Conservation (phyloP, 2,329 filamentous ascomycete genomes). For the Alternaria infectoria region DNA sequence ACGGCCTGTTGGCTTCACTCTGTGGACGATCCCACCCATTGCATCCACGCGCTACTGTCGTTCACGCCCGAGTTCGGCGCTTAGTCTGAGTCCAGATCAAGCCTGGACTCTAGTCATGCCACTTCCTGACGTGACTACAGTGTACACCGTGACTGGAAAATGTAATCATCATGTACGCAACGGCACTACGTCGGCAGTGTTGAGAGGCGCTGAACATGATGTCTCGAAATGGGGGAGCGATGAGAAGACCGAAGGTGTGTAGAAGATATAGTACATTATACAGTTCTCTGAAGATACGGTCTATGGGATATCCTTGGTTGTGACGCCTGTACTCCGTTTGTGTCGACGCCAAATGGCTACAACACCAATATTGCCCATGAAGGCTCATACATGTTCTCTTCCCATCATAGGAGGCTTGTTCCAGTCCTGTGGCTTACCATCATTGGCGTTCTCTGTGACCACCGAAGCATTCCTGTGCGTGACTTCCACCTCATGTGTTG, state of each 20-base stretch:
- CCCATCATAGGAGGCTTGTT: conserved; percentile 3
- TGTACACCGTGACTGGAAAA: not conserved
- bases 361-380: not conserved
- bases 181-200: not conserved
- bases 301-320: not conserved
- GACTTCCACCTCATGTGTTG: conserved; percentile 8
- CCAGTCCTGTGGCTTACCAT: conserved; percentile 13
- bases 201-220: not conserved
- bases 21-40: not conserved
- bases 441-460: not conserved
- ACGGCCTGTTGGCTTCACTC: not conserved
- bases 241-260: not conserved
- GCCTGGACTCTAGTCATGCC: not conserved
- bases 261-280: not conserved
- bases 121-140: not conserved
- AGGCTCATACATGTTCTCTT: conserved; percentile 17
- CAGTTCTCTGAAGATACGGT: not conserved
- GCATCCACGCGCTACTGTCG: not conserved
- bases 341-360: not conserved
- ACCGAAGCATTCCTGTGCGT: not conserved
- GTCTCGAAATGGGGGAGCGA: not conserved
- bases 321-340: not conserved
- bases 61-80: not conserved
- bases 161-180: not conserved
- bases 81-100: not conserved